These are phyloP conservation scores for Cryoendolithus antarcticus DNA, from an alignment of 2,329 filamentous ascomycete species.

Conservation along the genomic window DNA sequence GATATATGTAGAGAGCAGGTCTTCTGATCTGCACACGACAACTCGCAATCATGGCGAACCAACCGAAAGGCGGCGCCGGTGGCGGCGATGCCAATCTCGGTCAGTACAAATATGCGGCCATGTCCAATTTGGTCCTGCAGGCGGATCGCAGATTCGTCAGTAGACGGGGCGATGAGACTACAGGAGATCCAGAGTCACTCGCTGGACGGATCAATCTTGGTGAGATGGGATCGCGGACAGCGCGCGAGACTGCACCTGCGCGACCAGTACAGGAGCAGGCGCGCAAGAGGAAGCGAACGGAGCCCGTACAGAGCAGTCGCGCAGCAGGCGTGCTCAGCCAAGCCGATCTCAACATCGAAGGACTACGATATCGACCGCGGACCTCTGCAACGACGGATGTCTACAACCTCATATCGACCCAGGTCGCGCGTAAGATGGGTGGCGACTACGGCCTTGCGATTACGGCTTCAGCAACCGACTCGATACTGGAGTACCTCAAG, in stretches of 20 bases:
- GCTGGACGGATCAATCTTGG: conserved; percentile 85
- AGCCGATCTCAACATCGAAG: conserved; percentile 77
- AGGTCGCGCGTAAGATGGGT: conserved; percentile 76
- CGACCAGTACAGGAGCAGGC: conserved; percentile 50
- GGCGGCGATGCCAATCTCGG: conserved; percentile 23
- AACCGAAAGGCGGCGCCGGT: conserved; percentile 5
- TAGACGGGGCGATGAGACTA: conserved; percentile 84
- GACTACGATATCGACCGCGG: conserved; percentile 79
- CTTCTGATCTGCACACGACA: too few species aligned
- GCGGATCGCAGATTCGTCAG: conserved; percentile 93
- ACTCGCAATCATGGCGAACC: conserved; percentile 4
- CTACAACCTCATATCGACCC: conserved; percentile 86
- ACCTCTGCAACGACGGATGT: conserved; percentile 85
- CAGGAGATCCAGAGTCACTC: conserved; percentile 92
- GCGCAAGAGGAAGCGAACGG: conserved; percentile 68
- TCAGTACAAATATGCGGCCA: conserved; percentile 28
- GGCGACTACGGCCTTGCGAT: conserved; percentile 89
- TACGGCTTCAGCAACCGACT: conserved; percentile 86
- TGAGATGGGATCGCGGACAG: conserved; percentile 84
- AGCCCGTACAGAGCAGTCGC: conserved; percentile 52
- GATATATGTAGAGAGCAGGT: too few species aligned
- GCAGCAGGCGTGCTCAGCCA: conserved; percentile 71
- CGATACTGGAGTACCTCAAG: conserved; percentile 80
- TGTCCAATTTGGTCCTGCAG: conserved; percentile 99
- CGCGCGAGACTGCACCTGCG: conserved; percentile 67